Conservation (phyloP, 352 stramenopile species). For the Phytophthora parvispora region DNA sequence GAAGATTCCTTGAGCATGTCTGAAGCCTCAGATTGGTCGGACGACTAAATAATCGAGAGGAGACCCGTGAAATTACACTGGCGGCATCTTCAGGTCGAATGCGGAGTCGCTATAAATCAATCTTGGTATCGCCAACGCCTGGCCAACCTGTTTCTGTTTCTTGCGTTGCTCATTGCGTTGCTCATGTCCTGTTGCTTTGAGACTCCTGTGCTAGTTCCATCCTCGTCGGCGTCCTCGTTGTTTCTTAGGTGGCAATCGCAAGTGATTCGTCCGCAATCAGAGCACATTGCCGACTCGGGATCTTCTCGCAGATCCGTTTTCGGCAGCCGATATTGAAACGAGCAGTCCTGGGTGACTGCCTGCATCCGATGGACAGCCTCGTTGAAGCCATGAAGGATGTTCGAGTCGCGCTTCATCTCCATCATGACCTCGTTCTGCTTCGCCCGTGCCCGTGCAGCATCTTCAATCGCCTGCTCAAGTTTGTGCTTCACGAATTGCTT, state of each 20-base stretch:
- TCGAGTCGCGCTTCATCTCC: conserved; percentile 53
- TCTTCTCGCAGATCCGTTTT: conserved; percentile 71
- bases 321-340: conserved; percentile 66
- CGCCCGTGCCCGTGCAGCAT: conserved; percentile 45
- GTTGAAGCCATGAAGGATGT: conserved; percentile 59
- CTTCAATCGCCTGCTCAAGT: conserved; percentile 56
- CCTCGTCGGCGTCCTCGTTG: conserved; percentile 6
- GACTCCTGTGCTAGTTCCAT: background rate
- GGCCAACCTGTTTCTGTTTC: conserved; percentile 36
- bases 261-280: conserved; percentile 56
- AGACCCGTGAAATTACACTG: conserved; percentile 15
- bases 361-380: conserved; percentile 59
- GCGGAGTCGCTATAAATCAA: conserved; percentile 19
- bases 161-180: conserved; percentile 26
- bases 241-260: conserved; percentile 55
- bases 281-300: conserved; percentile 51
- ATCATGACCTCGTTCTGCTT: conserved; percentile 53
- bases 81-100: conserved; percentile 26
- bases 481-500: conserved; percentile 61
- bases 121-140: conserved; percentile 50
- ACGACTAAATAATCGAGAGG: conserved; percentile 59
- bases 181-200: conserved; percentile 15
- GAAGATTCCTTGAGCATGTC: conserved; percentile 86
- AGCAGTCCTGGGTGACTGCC: conserved; percentile 61
- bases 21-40: conserved; percentile 89